Evolutionary conservation across 148 eudicot genomes (phyloP), one percentile per base, ranked within the genome.

Genomic region (Arbutus unedo): DNA sequence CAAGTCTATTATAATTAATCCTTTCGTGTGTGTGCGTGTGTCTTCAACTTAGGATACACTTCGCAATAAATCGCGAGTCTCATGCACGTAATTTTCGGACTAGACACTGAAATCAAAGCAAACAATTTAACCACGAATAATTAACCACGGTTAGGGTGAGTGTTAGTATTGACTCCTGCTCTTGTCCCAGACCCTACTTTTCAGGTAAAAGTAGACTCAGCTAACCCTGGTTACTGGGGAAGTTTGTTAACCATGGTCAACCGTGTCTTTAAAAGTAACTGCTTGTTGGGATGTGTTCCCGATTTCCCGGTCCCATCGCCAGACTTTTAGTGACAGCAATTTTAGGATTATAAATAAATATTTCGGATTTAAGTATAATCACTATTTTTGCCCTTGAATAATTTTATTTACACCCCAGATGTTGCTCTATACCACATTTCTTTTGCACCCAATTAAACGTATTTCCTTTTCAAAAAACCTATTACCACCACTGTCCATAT

Each of bases 281-380:
- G 79, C 45, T 25, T 76, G 79, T 76, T 76, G 60, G 60, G 79
- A 76, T 50, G 45, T 53, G 79, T 53, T 76, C 60, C 79, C 16
- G 8, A 50, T 76, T 74, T 76, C 50, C 53, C 25, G 79, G 60
- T 51, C 43, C 5, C 43, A 23, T 53, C n/a, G n/a, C n/a, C n/a
- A n/a, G n/a, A n/a, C n/a, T n/a, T n/a, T n/a, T n/a, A 45, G 8
- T 76, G 60, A 8, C 79, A 51, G 78, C 51, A 76, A 76, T 76
- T 49, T 9, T 51, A 76, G 78, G 56, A 5, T 16, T 31, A 31
- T 31, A 31, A 31, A 31, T 31, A 31, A 31, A 31, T 31, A 31
- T 31, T 31, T 31, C 38, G 38, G 38, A 31, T 31, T 31, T 31
- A 31, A 31, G 38, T 31, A 31, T 31, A 31, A 31, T 31, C 0